Evolutionary conservation across 2,329 filamentous ascomycete genomes (phyloP).

Genomic region (Dactylellina parvicollis): DNA sequence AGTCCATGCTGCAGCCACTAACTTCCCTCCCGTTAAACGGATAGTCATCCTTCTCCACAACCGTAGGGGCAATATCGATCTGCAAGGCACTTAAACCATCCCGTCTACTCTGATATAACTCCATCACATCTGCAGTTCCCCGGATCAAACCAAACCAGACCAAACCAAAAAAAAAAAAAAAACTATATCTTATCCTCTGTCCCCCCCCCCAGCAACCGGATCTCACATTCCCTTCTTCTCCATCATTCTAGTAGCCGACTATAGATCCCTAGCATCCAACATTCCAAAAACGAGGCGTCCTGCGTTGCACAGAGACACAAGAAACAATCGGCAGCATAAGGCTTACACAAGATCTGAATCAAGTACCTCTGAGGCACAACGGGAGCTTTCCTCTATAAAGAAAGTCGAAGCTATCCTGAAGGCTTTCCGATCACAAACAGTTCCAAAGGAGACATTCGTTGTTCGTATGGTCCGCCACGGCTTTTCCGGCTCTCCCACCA

Average conservation of each 20-base stretch:
- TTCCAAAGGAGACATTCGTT: constrained; percentile 9
- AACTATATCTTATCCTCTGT: constrained; percentile 27
- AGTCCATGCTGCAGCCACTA: constrained; percentile 35
- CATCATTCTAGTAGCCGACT: neutral
- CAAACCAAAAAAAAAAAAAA: too few relatives aligned
- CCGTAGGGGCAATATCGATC: constrained; percentile 30
- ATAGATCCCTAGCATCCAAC: constrained; percentile 13
- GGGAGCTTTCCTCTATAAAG: constrained; percentile 45
- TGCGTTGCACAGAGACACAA: constrained; percentile 38
- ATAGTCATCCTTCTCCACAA: constrained; percentile 34
- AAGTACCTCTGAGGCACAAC: constrained; percentile 4
- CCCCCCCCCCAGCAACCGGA: neutral
- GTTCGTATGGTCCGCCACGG: constrained; percentile 8
- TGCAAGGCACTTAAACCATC: constrained; percentile 46
- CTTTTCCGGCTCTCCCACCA: neutral
- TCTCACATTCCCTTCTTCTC: neutral
- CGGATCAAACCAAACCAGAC: too few relatives aligned
- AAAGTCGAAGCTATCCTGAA: constrained; percentile 14
- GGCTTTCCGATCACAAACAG: constrained; percentile 2
- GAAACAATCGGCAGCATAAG: constrained; percentile 16
- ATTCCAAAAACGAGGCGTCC: constrained; percentile 14
- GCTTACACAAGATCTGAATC: constrained; percentile 24
- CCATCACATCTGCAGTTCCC: constrained; percentile 13
- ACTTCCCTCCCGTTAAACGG: constrained; percentile 16
- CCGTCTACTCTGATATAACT: constrained; percentile 16